Percentiles rank a stretch among this genome's conserved stretches.
These are phyloP conservation scores for Stereocaulon alpinum DNA, from an alignment of 495 filamentous ascomycete genomes.

Conservation along the genomic window DNA sequence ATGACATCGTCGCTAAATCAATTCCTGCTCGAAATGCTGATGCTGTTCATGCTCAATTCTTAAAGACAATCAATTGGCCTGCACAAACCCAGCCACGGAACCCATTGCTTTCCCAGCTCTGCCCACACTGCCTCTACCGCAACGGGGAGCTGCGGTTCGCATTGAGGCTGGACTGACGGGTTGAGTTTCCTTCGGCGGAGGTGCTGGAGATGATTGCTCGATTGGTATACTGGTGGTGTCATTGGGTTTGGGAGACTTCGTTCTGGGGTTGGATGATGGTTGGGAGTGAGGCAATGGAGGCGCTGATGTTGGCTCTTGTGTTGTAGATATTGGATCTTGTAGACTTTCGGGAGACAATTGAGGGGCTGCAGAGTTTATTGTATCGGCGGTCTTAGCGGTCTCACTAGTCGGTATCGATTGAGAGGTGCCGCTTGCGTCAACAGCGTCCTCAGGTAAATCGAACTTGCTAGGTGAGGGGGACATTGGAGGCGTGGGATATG, in stretches of 20 bases:
- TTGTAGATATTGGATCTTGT: not conserved
- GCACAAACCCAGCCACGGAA: slow-evolving; percentile 12
- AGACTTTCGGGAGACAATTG: not conserved
- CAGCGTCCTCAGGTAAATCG: not conserved
- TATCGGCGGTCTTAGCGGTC: not conserved
- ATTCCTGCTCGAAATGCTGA: not conserved
- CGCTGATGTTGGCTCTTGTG: not conserved
- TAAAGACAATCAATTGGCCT: not conserved
- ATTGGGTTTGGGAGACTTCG: not conserved
- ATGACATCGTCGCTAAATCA: not conserved
- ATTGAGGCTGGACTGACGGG: slow-evolving; percentile 11
- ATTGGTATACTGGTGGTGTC: not conserved
- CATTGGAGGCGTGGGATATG: slow-evolving; percentile 4
- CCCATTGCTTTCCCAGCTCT: slow-evolving; percentile 16
- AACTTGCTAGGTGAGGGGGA: not conserved
- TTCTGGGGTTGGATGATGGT: not conserved
- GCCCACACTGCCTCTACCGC: slow-evolving; percentile 14
- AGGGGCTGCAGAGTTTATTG: not conserved
- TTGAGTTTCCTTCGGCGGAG: slow-evolving; percentile 2
- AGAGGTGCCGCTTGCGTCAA: not conserved
- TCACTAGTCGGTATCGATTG: not conserved
- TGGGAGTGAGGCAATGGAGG: not conserved
- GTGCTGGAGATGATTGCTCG: not conserved
- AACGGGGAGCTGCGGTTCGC: slow-evolving; percentile 14
- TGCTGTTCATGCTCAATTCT: too few species aligned